These are phyloP conservation scores for Flaveria linearis DNA, from an alignment of 129 eudicot species.

Conservation along the genomic window DNA sequence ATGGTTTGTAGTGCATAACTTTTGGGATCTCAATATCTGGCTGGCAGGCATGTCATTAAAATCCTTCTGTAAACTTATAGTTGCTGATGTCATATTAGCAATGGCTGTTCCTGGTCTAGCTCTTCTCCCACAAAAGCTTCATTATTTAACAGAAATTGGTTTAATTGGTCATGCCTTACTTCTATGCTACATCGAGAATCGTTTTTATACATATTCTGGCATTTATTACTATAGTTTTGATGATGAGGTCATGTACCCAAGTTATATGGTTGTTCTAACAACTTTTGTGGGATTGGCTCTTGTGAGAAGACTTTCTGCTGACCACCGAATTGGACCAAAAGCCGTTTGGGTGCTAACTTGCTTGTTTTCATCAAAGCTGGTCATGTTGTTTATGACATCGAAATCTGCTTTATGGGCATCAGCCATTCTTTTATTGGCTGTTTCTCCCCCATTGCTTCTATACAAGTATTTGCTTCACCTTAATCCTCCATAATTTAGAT, in stretches of 20 bases:
- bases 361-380: constrained; percentile 76
- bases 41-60: constrained; percentile 94
- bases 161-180: constrained; percentile 79
- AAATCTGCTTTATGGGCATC: constrained; percentile 81
- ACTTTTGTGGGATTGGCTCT: constrained; percentile 79
- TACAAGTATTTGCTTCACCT: constrained; percentile 63
- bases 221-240: constrained; percentile 88
- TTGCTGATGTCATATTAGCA: constrained; percentile 83
- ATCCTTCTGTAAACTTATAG: constrained; percentile 88
- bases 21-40: constrained; percentile 98
- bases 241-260: constrained; percentile 97
- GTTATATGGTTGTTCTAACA: constrained; percentile 87
- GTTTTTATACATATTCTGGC: constrained; percentile 76
- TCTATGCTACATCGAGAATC: constrained; percentile 88
- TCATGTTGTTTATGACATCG: constrained; percentile 88
- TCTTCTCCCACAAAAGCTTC: constrained; percentile 78
- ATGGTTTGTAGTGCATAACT: constrained; percentile 93
- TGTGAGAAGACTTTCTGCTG: constrained; percentile 81
- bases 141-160: constrained; percentile 71
- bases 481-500: background rate
- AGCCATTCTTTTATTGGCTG: constrained; percentile 77
- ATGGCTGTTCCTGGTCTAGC: constrained; percentile 93
- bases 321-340: constrained; percentile 74
- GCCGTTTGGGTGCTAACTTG: constrained; percentile 93
- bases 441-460: constrained; percentile 91